Percentiles rank a stretch among this genome's conserved stretches.
Conservation (phyloP, 1,284 basidiomycete species). For the Papiliotrema fonsecae region DNA sequence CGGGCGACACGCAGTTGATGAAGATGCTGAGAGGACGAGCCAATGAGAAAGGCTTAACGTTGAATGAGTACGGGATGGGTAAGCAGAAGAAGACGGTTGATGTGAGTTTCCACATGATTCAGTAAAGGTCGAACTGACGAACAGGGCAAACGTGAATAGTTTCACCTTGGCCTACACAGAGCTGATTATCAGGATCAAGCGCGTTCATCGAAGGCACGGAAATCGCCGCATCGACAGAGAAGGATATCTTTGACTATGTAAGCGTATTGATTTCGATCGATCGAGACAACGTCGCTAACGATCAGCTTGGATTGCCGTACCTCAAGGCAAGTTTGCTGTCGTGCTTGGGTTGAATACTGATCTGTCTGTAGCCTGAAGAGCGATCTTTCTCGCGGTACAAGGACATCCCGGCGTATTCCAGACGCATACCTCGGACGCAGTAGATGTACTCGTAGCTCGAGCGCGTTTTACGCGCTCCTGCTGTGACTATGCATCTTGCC, state of each 20-base stretch:
- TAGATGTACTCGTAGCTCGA: too few species aligned
- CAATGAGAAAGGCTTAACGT: constrained; percentile 20
- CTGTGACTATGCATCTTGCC: too few species aligned
- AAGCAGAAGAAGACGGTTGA: constrained; percentile 5
- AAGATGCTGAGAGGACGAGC: constrained; percentile 27
- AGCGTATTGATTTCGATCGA: constrained; percentile 6
- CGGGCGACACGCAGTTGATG: constrained; percentile 35
- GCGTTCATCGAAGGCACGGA: constrained; percentile 19
- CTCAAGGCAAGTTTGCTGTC: constrained; percentile 17
- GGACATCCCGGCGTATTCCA: background rate
- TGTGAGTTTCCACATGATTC: constrained; percentile 6
- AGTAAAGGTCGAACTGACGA: background rate
- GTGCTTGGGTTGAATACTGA: background rate
- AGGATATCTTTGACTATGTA: constrained; percentile 34
- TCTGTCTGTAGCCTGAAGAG: constrained; percentile 16
- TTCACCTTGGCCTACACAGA: background rate
- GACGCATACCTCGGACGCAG: background rate
- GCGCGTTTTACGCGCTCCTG: too few species aligned
- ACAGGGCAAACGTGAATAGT: background rate
- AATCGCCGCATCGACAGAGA: constrained; percentile 25
- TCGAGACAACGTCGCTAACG: background rate
- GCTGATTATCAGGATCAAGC: constrained; percentile 13
- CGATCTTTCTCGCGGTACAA: constrained; percentile 15
- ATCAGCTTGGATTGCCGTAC: constrained; percentile 28
- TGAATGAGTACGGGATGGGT: constrained; percentile 43